Base-by-base conservation (phyloP, 768 basidiomycete genomes). In the Pleurotus giganteus region DNA sequence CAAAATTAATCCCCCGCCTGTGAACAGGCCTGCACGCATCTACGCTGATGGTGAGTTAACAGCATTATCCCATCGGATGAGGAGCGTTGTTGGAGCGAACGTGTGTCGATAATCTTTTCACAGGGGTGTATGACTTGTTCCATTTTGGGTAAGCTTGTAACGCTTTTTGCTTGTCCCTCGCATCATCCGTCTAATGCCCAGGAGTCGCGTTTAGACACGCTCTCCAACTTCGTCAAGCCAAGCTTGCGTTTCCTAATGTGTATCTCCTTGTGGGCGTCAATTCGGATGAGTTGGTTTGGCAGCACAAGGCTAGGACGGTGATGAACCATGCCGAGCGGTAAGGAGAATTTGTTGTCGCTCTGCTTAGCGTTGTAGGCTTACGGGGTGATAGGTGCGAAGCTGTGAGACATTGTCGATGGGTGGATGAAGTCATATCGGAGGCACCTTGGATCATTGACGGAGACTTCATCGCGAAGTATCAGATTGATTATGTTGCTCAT, bases 401-500 rank as follows among this genome's bases (percentile, higher is more conserved):
- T 4, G 89, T 87, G n/a, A 79, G 91, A n/a, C 93, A 98, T 67
- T 95, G 95, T 67, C 83, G 92, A 54, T 99, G 96, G 96, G 94
- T 94, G 0, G 94, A 97, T 66, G 89, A 98, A 70, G 87, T 99
- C 44, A 76, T 97, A 21, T 81, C 91, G 4, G 89, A 92, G 34
- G 90, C 89, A 2, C 97, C 97, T 2, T 98, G 96, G 97, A 75
- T 92, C 36, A 77, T 98, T 56, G 84, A 87, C 60, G 76, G 87
- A 53, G 85, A 78, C 0, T 99, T 97, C 67, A 60, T 98, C 21
- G 81, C 90, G 42, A 88, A 88, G 69, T 85, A 90, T 68, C 68
- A 87, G 69, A 96, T 99, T 58, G 97, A 99, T 68, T 99, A 98
- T 63, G 88, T 98, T 43, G 95, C 95, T 2, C 97, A 99, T 63